Base-by-base conservation (phyloP, 2,329 filamentous ascomycete species). In the Aureobasidium zeae region DNA sequence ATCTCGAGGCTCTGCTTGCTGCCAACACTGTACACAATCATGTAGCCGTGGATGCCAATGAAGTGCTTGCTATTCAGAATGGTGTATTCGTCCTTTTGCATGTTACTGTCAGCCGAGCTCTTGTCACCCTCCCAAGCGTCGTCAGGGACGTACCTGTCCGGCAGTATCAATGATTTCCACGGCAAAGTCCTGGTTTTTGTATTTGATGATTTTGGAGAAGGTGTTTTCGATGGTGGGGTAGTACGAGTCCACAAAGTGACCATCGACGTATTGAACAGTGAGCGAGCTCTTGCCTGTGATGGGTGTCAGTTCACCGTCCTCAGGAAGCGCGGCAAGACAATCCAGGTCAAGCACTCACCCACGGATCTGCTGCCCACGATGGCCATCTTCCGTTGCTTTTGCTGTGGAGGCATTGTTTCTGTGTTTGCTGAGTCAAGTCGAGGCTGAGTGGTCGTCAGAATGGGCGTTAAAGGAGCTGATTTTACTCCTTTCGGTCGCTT, bases 181-280 rank as follows among this genome's bases (percentile, higher is more conserved):
- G 39, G 85, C 80, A 65, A 81, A 98, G 53, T 96, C 91, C 64
- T 95, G 86, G 38, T 84, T 83, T 66, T 91, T 94, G 65, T 84
- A 83, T 56, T 86, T 83, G 63, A 98, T 94, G 54, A 87, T 81
- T 64, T 94, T 94, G 71, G 83, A 93, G 63, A 98, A 98, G 2
- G 89, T 96, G 65, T 96, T 98, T 66, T 98, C 91, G 58, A 98
- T 96, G 29, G 91, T 98, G 25, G 91, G 91, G 64, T 98, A 98
- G 68, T 98, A 98, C 65, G 85, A 93, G 65, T 98, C 91, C 59
- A 98, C 89, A 61, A 98, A 98, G 68, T 94, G 88, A 50, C 87
- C 87, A 63, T 98, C 91, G 60, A 95, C 89, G 60, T 91, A 96
- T 61, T 89, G 89, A 35, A 96, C 91, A 10, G 91, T 94, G 52